Percentiles rank a stretch among this genome's conserved stretches.
Conservation (phyloP, 2,329 filamentous ascomycete genomes). For the Claviceps purpurea region DNA sequence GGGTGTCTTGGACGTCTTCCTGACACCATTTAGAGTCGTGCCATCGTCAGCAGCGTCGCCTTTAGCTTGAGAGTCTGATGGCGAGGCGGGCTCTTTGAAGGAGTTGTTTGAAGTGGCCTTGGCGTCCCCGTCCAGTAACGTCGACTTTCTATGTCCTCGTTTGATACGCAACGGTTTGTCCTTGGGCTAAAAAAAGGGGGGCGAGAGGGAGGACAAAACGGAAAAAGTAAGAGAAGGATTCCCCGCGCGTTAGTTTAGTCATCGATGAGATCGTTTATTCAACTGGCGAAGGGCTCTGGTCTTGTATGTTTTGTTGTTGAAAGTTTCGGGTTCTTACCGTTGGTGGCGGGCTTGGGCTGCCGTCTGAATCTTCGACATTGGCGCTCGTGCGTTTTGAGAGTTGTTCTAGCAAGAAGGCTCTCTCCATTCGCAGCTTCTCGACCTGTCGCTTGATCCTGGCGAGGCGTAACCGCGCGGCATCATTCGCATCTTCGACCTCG, state of each 20-base stretch:
- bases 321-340: constrained; percentile 39
- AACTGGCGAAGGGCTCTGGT: too few species aligned
- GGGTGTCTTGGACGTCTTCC: constrained; percentile 29
- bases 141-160: constrained; percentile 53
- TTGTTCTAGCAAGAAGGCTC: constrained; percentile 62
- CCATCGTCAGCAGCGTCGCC: constrained; percentile 5
- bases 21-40: constrained; percentile 25
- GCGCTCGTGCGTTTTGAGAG: constrained; percentile 60
- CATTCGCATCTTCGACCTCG: constrained; percentile 86
- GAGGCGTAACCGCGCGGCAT: constrained; percentile 67
- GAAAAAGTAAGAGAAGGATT: constrained; percentile 9
- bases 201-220: constrained; percentile 12
- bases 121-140: constrained; percentile 30
- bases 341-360: constrained; percentile 65
- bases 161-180: constrained; percentile 67
- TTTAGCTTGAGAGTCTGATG: constrained; percentile 26
- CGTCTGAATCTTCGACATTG: constrained; percentile 66
- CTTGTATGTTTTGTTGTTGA: background rate
- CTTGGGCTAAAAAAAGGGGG: constrained; percentile 44
- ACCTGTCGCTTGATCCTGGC: constrained; percentile 70
- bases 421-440: constrained; percentile 81
- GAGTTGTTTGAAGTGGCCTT: constrained; percentile 26
- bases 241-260: too few species aligned
- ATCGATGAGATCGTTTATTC: too few species aligned
- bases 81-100: constrained; percentile 32